Base-by-base conservation (phyloP, 2,329 filamentous ascomycete genomes). In the Colletotrichum plurivorum region DNA sequence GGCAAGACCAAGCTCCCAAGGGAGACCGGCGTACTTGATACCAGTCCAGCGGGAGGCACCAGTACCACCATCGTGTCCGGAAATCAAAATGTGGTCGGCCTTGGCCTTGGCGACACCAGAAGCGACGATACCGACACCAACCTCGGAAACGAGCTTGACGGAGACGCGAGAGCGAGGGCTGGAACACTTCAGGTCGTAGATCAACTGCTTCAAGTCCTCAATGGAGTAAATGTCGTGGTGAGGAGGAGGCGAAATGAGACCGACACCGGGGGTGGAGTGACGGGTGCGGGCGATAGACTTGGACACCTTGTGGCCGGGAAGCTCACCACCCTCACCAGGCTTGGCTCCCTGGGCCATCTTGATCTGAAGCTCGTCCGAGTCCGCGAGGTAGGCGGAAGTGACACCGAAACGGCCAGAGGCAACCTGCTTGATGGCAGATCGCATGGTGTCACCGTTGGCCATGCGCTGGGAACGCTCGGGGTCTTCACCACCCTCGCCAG, bases 291-390 rank as follows among this genome's bases (percentile, higher is more conserved):
- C 95, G 81, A 98, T 98, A 7, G 94, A 93, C 77, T 93, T 93
- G 70, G 95, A 96, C 31, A 98, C 95, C 84, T 98, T 98, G 87
- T 98, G 94, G 48, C 95, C 95, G 57, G 95, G 95, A 77, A 98
- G 89, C 82, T 98, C 95, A 88, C 95, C 95, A 85, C 95, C 95
- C 82, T 98, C 95, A 82, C 95, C 95, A 65, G 95, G 95, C 88
- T 98, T 98, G 71, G 95, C 95, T 79, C 95, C 95, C 83, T 98
- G 95, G 10, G 95, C 95, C 95, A 98, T 98, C 89, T 98, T 98
- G 84, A 98, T 98, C 82, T 98, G 95, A 53, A 98, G 86, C 83
- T 98, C 95, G 77, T 98, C 95, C 18, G 95, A 94, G 80, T 98
- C 95, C 57, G 95, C 94, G 16, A 98, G 89, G 79, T 98, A 98